phyloP scores from a whole-genome alignment of 2,329 filamentous ascomycete species.

The Aspergillus cejpii region DNA sequence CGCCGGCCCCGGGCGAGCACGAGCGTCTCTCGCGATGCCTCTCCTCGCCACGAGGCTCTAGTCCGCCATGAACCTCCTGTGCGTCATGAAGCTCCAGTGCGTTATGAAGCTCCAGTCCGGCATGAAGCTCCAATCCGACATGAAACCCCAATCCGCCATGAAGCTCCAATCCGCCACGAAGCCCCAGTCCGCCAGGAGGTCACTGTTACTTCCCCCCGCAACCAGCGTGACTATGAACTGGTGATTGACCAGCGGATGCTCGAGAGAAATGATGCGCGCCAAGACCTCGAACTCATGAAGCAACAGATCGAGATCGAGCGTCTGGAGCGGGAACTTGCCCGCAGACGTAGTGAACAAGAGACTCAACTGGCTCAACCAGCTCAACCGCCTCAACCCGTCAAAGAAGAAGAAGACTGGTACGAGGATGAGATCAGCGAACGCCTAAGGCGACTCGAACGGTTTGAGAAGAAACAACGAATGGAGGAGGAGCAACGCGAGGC shows the following conservation, averaged over 20 bases:
- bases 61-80: no score
- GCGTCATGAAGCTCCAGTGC: no score
- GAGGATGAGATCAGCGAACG: constrained; percentile 38
- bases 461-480: constrained; percentile 40
- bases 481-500: constrained; percentile 16
- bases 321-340: constrained; percentile 30
- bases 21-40: constrained; percentile 23
- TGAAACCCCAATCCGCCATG: no score
- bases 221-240: constrained; percentile 31
- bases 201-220: constrained; percentile 12
- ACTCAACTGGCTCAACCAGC: no score
- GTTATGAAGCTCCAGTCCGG: no score
- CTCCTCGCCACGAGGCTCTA: constrained; percentile 16
- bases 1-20: constrained; percentile 19
- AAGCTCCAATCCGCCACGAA: no score
- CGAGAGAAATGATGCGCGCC: constrained; percentile 29
- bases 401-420: constrained; percentile 41
- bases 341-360: constrained; percentile 20
- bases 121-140: no score
- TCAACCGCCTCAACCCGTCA: constrained; percentile 24
- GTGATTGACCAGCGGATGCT: constrained; percentile 31
- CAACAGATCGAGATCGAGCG: constrained; percentile 34
- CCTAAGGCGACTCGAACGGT: constrained; percentile 31
- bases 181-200: no score
- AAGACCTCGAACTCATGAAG: constrained; percentile 31